phyloP scores from a whole-genome alignment of 371 early-diverging fungal species.

The Lichtheimia ramosa region DNA sequence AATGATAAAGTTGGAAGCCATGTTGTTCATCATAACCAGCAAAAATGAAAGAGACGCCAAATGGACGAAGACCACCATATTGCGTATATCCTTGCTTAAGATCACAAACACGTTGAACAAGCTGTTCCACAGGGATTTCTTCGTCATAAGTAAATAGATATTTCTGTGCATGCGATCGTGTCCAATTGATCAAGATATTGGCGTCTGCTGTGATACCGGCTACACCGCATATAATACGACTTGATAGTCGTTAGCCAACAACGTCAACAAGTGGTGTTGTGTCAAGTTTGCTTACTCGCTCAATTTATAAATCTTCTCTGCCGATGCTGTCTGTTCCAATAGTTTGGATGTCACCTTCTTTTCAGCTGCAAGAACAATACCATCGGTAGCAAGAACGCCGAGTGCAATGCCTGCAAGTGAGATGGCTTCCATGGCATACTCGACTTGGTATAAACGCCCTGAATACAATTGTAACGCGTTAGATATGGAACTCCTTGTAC shows the following conservation, averaged over 20 bases:
- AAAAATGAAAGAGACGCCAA: conserved; percentile 98
- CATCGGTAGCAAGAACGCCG: conserved; percentile 93
- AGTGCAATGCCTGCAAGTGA: conserved; percentile 96
- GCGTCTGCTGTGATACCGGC: conserved; percentile 99
- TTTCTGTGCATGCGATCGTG: conserved; percentile 88
- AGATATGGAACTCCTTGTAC: background rate
- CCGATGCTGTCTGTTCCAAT: conserved; percentile 79
- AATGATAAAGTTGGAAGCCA: conserved; percentile 97
- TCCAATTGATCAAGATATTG: conserved; percentile 93
- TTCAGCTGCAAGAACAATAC: conserved; percentile 97
- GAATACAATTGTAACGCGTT: conserved; percentile 8
- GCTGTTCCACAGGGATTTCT: conserved; percentile 89
- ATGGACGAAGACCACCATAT: conserved; percentile 98
- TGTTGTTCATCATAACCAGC: conserved; percentile 91
- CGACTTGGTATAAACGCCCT: conserved; percentile 99
- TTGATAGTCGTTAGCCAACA: conserved; percentile 21
- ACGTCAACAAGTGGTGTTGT: background rate
- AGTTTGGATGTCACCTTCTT: conserved; percentile 94
- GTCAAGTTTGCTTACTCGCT: conserved; percentile 70
- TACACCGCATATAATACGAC: conserved; percentile 94
- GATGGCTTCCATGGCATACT: conserved; percentile 99
- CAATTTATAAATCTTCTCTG: conserved; percentile 97
- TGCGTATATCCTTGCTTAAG: conserved; percentile 99
- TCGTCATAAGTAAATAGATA: conserved; percentile 87
- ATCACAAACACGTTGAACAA: conserved; percentile 95